Conservation (phyloP, 2,329 filamentous ascomycete genomes). For the Parasarocladium wereldwijsianum region DNA sequence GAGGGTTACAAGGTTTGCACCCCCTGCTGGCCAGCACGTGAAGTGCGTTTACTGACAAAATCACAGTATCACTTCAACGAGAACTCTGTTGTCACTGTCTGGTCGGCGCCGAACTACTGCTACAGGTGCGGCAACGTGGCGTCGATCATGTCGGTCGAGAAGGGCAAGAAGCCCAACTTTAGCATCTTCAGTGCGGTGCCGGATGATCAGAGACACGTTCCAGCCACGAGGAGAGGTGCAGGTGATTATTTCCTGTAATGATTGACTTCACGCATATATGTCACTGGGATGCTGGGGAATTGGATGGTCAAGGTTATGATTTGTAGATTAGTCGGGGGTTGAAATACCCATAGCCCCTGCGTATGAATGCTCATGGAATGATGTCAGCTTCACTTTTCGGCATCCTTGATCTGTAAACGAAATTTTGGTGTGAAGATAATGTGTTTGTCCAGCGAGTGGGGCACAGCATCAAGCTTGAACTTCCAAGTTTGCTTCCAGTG, state of each 20-base stretch:
- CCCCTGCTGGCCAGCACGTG: neutral
- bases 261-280: conserved; percentile 8
- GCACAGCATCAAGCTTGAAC: no score
- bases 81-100: conserved; percentile 93
- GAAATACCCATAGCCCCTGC: conserved; percentile 24
- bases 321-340: conserved; percentile 27
- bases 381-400: no score
- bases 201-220: conserved; percentile 68
- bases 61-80: conserved; percentile 78
- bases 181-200: conserved; percentile 86
- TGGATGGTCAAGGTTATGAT: conserved; percentile 10
- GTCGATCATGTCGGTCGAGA: conserved; percentile 85
- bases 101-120: conserved; percentile 94
- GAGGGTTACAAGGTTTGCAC: conserved; percentile 80
- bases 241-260: conserved; percentile 55
- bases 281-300: conserved; percentile 8
- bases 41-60: neutral
- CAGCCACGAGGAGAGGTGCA: conserved; percentile 51
- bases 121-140: conserved; percentile 94
- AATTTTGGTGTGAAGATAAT: no score
- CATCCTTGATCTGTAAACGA: no score
- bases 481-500: no score
- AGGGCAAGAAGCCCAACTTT: conserved; percentile 78
- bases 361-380: no score
- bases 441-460: no score